Base-by-base conservation (phyloP, 176 grass and related monocot genomes). In the Carex pumila region DNA sequence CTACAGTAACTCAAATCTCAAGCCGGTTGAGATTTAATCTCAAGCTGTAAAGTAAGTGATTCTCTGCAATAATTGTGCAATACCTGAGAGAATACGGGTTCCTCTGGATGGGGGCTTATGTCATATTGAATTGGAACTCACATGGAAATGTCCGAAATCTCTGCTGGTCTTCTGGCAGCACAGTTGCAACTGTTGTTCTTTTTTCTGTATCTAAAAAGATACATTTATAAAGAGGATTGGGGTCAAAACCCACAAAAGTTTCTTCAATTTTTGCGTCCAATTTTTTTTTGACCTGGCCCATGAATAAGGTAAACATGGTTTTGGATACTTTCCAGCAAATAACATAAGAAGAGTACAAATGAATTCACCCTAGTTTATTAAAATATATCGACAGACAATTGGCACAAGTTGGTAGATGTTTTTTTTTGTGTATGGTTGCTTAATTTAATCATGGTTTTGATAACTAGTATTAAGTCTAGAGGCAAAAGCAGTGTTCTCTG, bases 101-200 rank as follows among this genome's bases (percentile, higher is more conserved):
- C 25, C 25, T 25, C 0, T 25, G 25, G 25, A 30, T 54, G n/a
- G n/a, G 60, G 60, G 41, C 7, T 50, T 81, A 66, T 50, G 60
- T 65, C 30, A 82, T 52, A 8, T 29, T 82, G 57, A 34, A 82
- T 82, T 52, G 80, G 36, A 65, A 53, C 41, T 82, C 80, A 82
- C 80, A 82, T 82, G 80, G 72, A 82, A 41, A 52, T 80, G 80
- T 82, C 59, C 32, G 21, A 31, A 54, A 54, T 68, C 61, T 82
- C 61, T 82, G 80, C 80, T 82, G 80, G 41, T 82, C 19, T 81
- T 82, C 80, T 82, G 80, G 8, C 22, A 67, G 10, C 53, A 25
- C 25, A 67, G 22, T 54, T 39, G 4, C 37, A 55, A 62, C 79
- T 45, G 41, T 25, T 25, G 9, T 11, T 49, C 9, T 22, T 64